phyloP scores from a whole-genome alignment of 1,284 basidiomycete genomes.

The Inonotus hispidus region DNA sequence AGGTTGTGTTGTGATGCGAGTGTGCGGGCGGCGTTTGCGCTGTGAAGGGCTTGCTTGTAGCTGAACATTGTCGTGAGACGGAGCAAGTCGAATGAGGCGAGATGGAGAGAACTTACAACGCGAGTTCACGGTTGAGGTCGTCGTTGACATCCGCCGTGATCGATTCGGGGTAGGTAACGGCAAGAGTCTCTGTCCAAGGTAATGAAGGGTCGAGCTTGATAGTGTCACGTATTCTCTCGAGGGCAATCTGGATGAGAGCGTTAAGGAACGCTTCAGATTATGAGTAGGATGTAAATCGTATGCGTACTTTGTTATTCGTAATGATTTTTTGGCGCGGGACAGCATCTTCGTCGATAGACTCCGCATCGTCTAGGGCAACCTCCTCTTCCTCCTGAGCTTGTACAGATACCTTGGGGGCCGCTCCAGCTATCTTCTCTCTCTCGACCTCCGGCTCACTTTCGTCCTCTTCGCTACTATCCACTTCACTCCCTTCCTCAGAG shows the following conservation, averaged over 20 bases:
- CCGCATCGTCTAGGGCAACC: slow-evolving; percentile 67
- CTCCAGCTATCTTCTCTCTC: slow-evolving; percentile 32
- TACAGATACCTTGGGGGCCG: too few species aligned
- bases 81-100: background rate
- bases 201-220: slow-evolving; percentile 73
- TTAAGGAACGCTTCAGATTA: background rate
- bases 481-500: slow-evolving; percentile 29
- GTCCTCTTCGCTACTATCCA: slow-evolving; percentile 30
- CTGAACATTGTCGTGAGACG: slow-evolving; percentile 36
- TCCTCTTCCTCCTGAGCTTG: slow-evolving; percentile 30
- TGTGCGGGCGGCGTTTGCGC: slow-evolving; percentile 68
- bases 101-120: slow-evolving; percentile 59
- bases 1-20: slow-evolving; percentile 73
- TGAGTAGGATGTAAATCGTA: slow-evolving; percentile 8
- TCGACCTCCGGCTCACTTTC: slow-evolving; percentile 23
- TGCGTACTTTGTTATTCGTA: slow-evolving; percentile 72
- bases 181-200: slow-evolving; percentile 84
- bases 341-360: slow-evolving; percentile 70
- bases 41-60: slow-evolving; percentile 92
- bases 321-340: slow-evolving; percentile 78
- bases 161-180: slow-evolving; percentile 65
- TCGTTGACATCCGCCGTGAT: slow-evolving; percentile 80
- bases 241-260: slow-evolving; percentile 52
- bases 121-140: slow-evolving; percentile 90
- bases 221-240: slow-evolving; percentile 74